Evolutionary conservation across 2,329 filamentous ascomycete species (phyloP).

Genomic region (Alternaria burnsii): DNA sequence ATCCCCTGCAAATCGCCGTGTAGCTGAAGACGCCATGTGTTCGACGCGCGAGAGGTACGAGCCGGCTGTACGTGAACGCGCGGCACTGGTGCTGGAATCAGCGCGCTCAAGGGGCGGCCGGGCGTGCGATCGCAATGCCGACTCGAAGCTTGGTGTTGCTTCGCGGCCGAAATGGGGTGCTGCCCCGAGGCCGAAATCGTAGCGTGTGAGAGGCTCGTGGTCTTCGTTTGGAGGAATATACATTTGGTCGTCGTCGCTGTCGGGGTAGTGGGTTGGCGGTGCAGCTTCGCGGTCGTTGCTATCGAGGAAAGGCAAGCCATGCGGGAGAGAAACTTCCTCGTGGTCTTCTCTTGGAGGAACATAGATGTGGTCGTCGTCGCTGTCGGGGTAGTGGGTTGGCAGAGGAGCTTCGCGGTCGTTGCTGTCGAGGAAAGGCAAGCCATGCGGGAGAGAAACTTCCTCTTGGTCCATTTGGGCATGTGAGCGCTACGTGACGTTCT

Average conservation of each 20-base stretch:
- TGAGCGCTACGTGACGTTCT: constrained; percentile 39
- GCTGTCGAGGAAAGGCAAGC: too few relatives aligned
- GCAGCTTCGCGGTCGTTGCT: constrained; percentile 7
- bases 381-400: not conserved
- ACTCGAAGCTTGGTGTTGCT: constrained; percentile 6
- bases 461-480: constrained; percentile 45
- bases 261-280: not conserved
- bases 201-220: constrained; percentile 1
- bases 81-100: constrained; percentile 11
- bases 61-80: constrained; percentile 6
- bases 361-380: too few relatives aligned
- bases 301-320: too few relatives aligned
- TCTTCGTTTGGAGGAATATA: not conserved
- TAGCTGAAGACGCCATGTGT: constrained; percentile 42
- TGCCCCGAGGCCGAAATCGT: not conserved
- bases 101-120: constrained; percentile 5
- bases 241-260: constrained; percentile 6
- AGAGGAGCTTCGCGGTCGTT: constrained; percentile 5
- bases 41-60: constrained; percentile 31
- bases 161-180: too few relatives aligned
- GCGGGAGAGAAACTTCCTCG: constrained; percentile 26
- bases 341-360: too few relatives aligned
- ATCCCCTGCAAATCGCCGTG: constrained; percentile 58
- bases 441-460: constrained; percentile 25
- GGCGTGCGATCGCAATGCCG: constrained; percentile 8